Percentiles rank a stretch among this genome's conserved stretches.
These are phyloP conservation scores for Chrysoporthe austroafricana DNA, from an alignment of 2,329 filamentous ascomycete species.

Conservation along the genomic window DNA sequence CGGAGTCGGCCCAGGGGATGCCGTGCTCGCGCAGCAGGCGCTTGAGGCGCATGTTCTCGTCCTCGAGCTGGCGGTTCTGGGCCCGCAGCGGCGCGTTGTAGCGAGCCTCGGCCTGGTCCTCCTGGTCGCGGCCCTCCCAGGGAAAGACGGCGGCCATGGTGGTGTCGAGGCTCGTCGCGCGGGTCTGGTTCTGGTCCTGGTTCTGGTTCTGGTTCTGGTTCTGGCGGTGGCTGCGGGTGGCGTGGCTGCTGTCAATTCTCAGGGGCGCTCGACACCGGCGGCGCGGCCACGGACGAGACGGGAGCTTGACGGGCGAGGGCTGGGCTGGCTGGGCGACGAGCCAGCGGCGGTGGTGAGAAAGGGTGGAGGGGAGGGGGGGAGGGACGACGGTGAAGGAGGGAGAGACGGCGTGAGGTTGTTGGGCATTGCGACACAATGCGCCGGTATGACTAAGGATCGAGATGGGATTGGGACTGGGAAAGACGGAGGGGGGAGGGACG, in stretches of 20 bases:
- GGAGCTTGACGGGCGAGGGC: not conserved
- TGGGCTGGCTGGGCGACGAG: not conserved
- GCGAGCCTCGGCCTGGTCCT: conserved; percentile 52
- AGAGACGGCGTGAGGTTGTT: conserved; percentile 19
- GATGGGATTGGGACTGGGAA: not conserved
- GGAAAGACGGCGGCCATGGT: conserved; percentile 35
- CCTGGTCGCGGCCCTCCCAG: conserved; percentile 57
- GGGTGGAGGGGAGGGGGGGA: conserved; percentile 1
- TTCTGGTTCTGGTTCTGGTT: not conserved
- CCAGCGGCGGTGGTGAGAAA: not conserved
- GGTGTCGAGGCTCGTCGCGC: not conserved
- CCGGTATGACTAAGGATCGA: conserved; percentile 20
- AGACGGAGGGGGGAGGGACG: not conserved
- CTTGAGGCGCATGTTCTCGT: conserved; percentile 56
- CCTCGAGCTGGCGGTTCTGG: conserved; percentile 49
- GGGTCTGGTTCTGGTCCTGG: not conserved
- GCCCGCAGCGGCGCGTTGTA: conserved; percentile 54
- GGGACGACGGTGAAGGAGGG: conserved; percentile 6
- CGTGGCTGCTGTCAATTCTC: not conserved
- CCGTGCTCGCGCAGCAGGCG: conserved; percentile 55
- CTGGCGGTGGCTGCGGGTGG: no score
- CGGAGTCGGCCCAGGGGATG: conserved; percentile 52
- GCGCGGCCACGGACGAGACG: not conserved
- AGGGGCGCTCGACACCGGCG: no score
- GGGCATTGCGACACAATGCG: conserved; percentile 14